These are phyloP conservation scores for Vanrija pseudolonga DNA, from an alignment of 1,284 basidiomycete genomes.

Conservation along the genomic window DNA sequence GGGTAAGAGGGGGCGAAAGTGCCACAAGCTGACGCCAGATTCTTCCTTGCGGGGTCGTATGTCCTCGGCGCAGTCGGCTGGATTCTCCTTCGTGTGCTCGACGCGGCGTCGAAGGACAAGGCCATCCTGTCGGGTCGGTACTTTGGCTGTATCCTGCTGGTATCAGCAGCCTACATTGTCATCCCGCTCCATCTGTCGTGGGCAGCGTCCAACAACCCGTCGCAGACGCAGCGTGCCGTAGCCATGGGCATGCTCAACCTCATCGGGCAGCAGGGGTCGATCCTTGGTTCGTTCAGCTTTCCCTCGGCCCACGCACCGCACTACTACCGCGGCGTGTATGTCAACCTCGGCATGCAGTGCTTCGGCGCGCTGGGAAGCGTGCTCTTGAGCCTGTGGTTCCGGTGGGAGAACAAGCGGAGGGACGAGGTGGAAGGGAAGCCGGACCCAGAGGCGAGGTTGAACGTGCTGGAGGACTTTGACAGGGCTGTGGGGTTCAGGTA, in stretches of 20 bases:
- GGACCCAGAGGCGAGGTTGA: not conserved
- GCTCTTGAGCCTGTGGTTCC: constrained; percentile 43
- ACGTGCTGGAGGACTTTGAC: too few species aligned
- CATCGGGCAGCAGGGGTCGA: constrained; percentile 38
- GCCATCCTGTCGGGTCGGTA: constrained; percentile 38
- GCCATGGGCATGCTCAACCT: constrained; percentile 43
- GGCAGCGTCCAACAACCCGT: constrained; percentile 2
- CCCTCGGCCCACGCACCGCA: constrained; percentile 45
- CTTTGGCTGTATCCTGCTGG: constrained; percentile 46
- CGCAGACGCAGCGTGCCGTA: constrained; percentile 36
- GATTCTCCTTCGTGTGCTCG: constrained; percentile 42
- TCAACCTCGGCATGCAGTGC: constrained; percentile 48
- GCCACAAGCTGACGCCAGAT: not conserved
- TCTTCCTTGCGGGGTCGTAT: constrained; percentile 44
- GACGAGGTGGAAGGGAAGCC: constrained; percentile 42
- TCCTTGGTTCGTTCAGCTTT: constrained; percentile 41
- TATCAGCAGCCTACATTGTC: constrained; percentile 41
- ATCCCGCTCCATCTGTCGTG: constrained; percentile 25
- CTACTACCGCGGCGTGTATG: constrained; percentile 44
- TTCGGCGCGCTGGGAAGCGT: constrained; percentile 41
- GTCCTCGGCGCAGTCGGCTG: constrained; percentile 47
- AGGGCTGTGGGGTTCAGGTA: too few species aligned
- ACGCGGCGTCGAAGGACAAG: constrained; percentile 19
- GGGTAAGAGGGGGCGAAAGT: not conserved
- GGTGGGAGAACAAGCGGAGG: constrained; percentile 44